Conservation (phyloP, 257 asterid species). For the Lantana camara region DNA sequence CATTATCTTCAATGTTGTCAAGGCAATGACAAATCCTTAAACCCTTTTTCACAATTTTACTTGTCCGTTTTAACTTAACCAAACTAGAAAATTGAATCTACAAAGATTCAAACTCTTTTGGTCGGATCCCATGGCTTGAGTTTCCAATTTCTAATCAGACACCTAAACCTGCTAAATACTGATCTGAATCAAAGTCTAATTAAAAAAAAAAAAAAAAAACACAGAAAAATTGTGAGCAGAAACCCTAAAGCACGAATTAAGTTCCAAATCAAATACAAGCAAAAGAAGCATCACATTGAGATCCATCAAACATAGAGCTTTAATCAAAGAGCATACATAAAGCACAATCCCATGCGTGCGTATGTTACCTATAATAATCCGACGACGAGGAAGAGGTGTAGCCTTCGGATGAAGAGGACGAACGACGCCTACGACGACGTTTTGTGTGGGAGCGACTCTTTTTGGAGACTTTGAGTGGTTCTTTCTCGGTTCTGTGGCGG, state of each 20-base stretch:
- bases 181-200: background rate
- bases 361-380: constrained; percentile 57
- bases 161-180: background rate
- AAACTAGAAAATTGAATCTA: background rate
- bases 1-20: background rate
- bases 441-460: constrained; percentile 65
- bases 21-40: background rate
- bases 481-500: constrained; percentile 45
- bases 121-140: constrained; percentile 13
- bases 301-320: constrained; percentile 14
- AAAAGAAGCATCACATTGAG: constrained; percentile 19
- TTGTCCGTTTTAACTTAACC: background rate
- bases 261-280: background rate
- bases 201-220: background rate
- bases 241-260: constrained; percentile 11
- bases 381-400: constrained; percentile 61
- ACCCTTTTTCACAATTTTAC: background rate
- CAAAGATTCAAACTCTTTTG: background rate
- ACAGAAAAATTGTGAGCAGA: background rate
- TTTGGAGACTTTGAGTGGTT: constrained; percentile 60
- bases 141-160: constrained; percentile 10
- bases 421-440: constrained; percentile 69
- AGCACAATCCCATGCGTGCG: background rate
- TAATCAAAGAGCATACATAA: background rate
- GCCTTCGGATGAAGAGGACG: constrained; percentile 71